Base-by-base conservation (phyloP, 176 grass and related monocot genomes). In the Carex littledalei region DNA sequence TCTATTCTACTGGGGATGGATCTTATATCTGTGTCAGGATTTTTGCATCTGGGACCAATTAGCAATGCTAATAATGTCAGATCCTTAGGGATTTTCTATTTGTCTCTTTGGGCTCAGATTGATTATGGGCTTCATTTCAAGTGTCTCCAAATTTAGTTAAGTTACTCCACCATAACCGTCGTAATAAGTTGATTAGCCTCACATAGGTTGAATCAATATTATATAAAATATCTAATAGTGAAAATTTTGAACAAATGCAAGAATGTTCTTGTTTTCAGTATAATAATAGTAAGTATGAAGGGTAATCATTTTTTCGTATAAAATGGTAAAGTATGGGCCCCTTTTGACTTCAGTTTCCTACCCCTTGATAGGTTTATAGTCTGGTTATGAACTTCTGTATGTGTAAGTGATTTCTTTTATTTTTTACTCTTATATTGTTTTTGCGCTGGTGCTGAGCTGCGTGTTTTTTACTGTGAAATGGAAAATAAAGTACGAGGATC, bases 101-200 rank as follows among this genome's bases (percentile, higher is more conserved):
- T 83, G 81, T 83, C 81, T 83, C 63, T 83, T 83, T 83, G 41
- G 81, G 62, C 63, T 68, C 81, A 83, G 81, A 68, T 83, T 54
- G 9, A 14, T 83, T 67, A 67, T 83, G 56, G 62, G 80, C 61
- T 66, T 81, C 47, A 50, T 15, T 77, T 55, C 2, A 26, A 52
- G 24, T 18, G 35, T 50, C 56, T 64, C 35, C 62, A 53, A 83
- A 54, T 54, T 1, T 18, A 45, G 6, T 67, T 83, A 83, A 32
- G 53, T 49, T 67, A 66, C 16, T 82, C 41, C 57, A 81, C 22
- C 56, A 62, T 49, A 74, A 74, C 39, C 43, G 12, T 52, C 43
- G 22, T 50, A 21, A 24, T 31, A 16, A 32, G 20, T 78, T 78
- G 22, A 32, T 17, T 32, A 31, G 17, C 22, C 47, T 32, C 50